These are phyloP conservation scores for Flaveria brownii DNA, from an alignment of 129 eudicot genomes.

Conservation along the genomic window DNA sequence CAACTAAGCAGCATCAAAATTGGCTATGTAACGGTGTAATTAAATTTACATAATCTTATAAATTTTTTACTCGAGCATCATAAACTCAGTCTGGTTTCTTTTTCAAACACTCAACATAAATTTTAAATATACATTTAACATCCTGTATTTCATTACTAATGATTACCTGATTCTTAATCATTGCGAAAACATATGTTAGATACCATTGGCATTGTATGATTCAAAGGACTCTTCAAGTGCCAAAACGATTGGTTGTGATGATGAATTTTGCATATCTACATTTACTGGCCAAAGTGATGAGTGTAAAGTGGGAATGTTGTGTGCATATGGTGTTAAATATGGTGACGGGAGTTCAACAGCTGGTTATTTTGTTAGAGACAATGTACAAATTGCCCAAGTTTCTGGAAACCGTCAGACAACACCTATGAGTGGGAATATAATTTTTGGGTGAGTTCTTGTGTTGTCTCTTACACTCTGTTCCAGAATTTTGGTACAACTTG, in stretches of 20 bases:
- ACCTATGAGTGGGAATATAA: constrained; percentile 55
- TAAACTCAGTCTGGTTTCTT: too few species aligned
- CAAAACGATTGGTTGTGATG: constrained; percentile 59
- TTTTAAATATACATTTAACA: not conserved
- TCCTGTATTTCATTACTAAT: not conserved
- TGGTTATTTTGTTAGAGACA: constrained; percentile 71
- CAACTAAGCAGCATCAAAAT: too few species aligned
- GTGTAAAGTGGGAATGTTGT: constrained; percentile 61
- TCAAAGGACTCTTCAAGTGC: constrained; percentile 61
- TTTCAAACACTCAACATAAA: too few species aligned
- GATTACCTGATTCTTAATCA: not conserved
- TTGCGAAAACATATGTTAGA: constrained; percentile 30
- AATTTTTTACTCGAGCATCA: too few species aligned
- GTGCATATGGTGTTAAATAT: constrained; percentile 70
- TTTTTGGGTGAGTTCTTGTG: constrained; percentile 72
- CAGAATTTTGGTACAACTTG: too few species aligned
- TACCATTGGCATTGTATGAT: constrained; percentile 58
- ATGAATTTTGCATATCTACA: constrained; percentile 51
- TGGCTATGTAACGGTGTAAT: too few species aligned
- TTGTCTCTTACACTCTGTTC: not conserved
- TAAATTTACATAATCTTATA: too few species aligned
- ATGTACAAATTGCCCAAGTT: constrained; percentile 46
- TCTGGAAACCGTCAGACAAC: constrained; percentile 60
- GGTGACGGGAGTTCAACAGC: constrained; percentile 92
- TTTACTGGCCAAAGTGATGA: constrained; percentile 40